Base-by-base conservation (phyloP, 768 basidiomycete genomes). In the Sistotremastrum niveocremeum region DNA sequence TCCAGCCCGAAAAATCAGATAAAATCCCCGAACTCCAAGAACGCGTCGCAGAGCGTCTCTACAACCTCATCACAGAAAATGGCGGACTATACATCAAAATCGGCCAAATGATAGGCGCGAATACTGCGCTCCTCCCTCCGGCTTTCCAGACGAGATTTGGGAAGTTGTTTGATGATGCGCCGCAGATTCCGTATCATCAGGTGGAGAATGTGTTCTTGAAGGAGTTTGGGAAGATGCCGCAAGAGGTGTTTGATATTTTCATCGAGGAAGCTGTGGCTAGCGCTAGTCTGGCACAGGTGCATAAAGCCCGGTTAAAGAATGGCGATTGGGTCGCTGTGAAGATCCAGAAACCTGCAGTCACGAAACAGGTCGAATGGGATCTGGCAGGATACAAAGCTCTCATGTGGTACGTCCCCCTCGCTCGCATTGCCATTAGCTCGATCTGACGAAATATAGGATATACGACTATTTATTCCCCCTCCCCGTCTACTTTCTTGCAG, bases 201-300 rank as follows among this genome's bases (percentile, higher is more conserved):
- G 70, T 93, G 35, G 68, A 73, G 4, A 62, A 70, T 5, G 85
- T 90, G 4, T 81, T 91, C 54, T 54, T 65, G 33, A 63, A 70
- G 33, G 83, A 90, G 56, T 80, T 87, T 6, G 82, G 81, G 1
- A 62, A 71, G 35, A 76, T 79, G 0, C 81, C 84, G 1, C 73
- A 71, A 29, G 85, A 84, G 11, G 63, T 90, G 2, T 94, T 94
- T 54, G 79, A 78, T 34, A 64, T 72, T 7, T 94, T 95, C 49
- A 83, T 89, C 46, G 71, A 79, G 50, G 57, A 72, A 2, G 81
- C 91, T 0, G 66, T 86, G 1, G 91, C 91, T 0, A 87, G 84
- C 50, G 93, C 93, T 2, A 86, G 84, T 53, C 82, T 97, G 47
- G 91, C 91, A 0, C 93, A 95, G 58, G 93, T 95, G 0, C 91